phyloP scores from a whole-genome alignment of 371 early-diverging fungal species.

The Mucor mucedo region DNA sequence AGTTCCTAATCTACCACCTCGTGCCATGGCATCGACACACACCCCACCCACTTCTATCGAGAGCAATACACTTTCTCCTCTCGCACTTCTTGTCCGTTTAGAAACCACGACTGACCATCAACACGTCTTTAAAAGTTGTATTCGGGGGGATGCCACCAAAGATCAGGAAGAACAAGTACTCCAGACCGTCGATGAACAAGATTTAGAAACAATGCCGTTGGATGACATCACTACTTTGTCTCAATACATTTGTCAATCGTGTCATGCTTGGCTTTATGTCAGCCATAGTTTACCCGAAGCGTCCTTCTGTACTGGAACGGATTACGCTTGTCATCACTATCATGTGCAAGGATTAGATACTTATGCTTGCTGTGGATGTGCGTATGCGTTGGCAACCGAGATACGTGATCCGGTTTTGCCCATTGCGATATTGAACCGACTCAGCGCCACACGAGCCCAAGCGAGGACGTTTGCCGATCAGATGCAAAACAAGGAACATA shows the following conservation, averaged over 20 bases:
- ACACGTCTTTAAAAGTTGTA: constrained; percentile 25
- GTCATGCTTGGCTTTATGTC: constrained; percentile 26
- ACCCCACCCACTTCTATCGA: neutral
- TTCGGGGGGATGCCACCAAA: neutral
- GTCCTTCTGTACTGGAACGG: constrained; percentile 14
- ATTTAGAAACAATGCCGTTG: neutral
- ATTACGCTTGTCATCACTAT: constrained; percentile 41
- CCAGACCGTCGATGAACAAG: neutral
- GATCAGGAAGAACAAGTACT: neutral
- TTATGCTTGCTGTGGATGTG: constrained; percentile 43
- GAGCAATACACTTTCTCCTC: constrained; percentile 12
- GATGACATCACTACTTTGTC: neutral
- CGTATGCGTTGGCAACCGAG: constrained; percentile 13
- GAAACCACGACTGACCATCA: constrained; percentile 24
- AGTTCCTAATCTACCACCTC: no score
- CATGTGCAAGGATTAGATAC: constrained; percentile 20
- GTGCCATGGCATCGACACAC: no score
- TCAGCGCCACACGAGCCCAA: constrained; percentile 25
- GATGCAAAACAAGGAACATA: constrained; percentile 11
- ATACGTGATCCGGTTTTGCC: constrained; percentile 26
- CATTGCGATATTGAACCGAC: constrained; percentile 13
- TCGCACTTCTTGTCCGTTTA: constrained; percentile 15
- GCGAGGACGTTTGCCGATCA: constrained; percentile 25
- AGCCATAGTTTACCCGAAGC: neutral
- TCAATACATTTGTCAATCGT: constrained; percentile 16